These are phyloP conservation scores for Cornus florida DNA, from an alignment of 148 eudicot species.

Conservation along the genomic window DNA sequence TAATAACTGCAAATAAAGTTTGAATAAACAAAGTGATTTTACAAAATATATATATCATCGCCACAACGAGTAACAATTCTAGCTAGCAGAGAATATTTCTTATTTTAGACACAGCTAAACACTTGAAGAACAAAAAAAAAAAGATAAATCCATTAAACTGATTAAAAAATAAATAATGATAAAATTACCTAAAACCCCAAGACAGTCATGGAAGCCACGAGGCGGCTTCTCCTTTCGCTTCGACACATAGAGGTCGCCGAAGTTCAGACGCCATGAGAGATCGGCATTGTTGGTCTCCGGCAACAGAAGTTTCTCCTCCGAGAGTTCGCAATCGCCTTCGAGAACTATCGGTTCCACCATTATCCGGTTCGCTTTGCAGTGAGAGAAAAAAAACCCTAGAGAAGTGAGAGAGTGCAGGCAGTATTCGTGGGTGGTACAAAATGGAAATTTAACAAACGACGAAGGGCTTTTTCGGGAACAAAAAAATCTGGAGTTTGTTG, in stretches of 20 bases:
- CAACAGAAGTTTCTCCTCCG: constrained; percentile 45
- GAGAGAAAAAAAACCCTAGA: not conserved
- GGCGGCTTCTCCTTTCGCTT: constrained; percentile 60
- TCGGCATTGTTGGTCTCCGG: constrained; percentile 21
- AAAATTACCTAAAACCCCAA: constrained; percentile 60
- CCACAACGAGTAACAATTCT: not conserved
- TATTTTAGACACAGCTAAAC: not conserved
- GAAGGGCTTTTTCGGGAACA: constrained; percentile 11
- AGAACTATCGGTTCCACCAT: constrained; percentile 45
- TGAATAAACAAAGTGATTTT: not conserved
- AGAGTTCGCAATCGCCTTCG: constrained; percentile 28
- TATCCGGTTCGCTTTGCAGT: not conserved
- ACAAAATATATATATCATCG: not conserved
- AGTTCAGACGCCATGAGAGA: constrained; percentile 68
- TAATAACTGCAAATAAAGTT: not conserved
- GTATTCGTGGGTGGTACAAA: not conserved
- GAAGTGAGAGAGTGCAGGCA: not conserved
- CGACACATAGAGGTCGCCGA: constrained; percentile 45
- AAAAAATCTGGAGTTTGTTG: not conserved
- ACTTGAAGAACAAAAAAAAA: not conserved
- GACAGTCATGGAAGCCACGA: constrained; percentile 64
- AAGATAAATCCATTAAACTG: not conserved
- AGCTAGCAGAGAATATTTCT: constrained; percentile 14
- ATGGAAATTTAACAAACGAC: not conserved
- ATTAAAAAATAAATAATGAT: not conserved